A percentile compares a stretch with the other conserved stretches of the same genome.
phyloP scores from a whole-genome alignment of 805 yeast genomes.

The Candida silvicultrix region DNA sequence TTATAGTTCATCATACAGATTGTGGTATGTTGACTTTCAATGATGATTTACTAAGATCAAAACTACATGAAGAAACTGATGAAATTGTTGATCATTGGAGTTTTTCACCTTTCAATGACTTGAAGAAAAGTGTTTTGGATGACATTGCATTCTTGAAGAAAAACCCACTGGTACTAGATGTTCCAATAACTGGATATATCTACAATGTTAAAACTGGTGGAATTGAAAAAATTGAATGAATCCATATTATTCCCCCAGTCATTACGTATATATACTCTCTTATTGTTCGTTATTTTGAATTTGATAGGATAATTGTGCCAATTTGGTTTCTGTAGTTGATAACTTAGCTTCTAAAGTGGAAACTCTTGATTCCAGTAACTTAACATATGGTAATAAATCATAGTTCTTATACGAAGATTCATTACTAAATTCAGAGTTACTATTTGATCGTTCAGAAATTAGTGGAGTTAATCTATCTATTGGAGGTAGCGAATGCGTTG shows the following conservation, averaged over 20 bases:
- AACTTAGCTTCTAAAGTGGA: conserved; percentile 14
- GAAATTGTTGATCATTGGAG: conserved; percentile 23
- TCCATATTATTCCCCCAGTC: no score
- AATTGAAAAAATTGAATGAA: conserved; percentile 16
- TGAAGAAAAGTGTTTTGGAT: conserved; percentile 28
- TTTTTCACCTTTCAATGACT: conserved; percentile 29
- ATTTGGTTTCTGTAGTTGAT: conserved; percentile 13
- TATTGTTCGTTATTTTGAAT: conserved; percentile 3
- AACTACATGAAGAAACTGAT: conserved; percentile 25
- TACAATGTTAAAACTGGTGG: conserved; percentile 32
- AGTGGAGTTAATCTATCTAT: conserved; percentile 6
- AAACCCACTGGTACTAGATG: conserved; percentile 27
- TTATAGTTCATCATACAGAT: conserved; percentile 33
- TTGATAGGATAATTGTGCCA: conserved; percentile 13
- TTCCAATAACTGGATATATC: conserved; percentile 31
- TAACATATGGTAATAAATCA: conserved; percentile 15
- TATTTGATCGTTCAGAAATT: conserved; percentile 1
- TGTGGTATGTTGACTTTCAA: conserved; percentile 35
- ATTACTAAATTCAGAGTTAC: background rate
- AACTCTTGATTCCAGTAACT: conserved; percentile 16
- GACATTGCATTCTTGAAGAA: conserved; percentile 27
- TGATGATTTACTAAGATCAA: conserved; percentile 23
- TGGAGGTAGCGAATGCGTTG: conserved; percentile 4
- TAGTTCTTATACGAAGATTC: conserved; percentile 1
- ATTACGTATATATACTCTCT: no score